Evolutionary conservation across 768 basidiomycete genomes (phyloP), one percentile per base, ranked within the genome.

Genomic region (Xerocomellus chrysenteron): DNA sequence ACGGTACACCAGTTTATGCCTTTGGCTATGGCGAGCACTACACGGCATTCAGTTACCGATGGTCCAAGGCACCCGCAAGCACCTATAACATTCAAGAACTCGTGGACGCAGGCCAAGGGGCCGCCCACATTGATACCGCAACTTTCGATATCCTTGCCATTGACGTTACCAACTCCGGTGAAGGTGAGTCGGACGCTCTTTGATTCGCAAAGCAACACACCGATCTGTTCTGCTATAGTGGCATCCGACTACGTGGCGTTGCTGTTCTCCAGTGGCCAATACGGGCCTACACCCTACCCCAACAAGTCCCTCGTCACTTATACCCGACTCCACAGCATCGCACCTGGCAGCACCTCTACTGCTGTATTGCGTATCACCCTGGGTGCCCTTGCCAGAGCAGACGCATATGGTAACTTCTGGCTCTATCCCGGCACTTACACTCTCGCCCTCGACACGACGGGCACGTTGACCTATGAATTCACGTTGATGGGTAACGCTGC

Each of bases 11-110:
- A n/a, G 73, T 82, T 19, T 81, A 76, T 63, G 75, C 78, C 52
- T 83, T 82, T 59, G 83, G 82, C 17, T 74, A 75, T 50, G 83
- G 82, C 19, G 68, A 82, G 48, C 82, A 83, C 63, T 84, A 76
- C 68, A 83, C 82, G 5, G 78, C 70, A 7, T 84, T 85, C 69
- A 55, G 47, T 17, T 65, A 78, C 47, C 63, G 65, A 28, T 82
- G 80, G 76, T 63, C 72, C 11, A 55, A 58, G 16, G 57, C 73
- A 12, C 74, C 78, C 6, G 53, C 70, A 7, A 40, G 62, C 14
- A 62, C 64, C 12, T 83, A 80, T 67, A 64, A 71, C 45, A 82
- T 82, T 50, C 68, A 74, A 12, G 55, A 62, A 37, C 75, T 82
- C 37, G 65, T 80, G n/a, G 32, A 57, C 1, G 61, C 57, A 7